Base-by-base conservation (phyloP, 2,329 filamentous ascomycete genomes). In the Colletotrichum shisoi region DNA sequence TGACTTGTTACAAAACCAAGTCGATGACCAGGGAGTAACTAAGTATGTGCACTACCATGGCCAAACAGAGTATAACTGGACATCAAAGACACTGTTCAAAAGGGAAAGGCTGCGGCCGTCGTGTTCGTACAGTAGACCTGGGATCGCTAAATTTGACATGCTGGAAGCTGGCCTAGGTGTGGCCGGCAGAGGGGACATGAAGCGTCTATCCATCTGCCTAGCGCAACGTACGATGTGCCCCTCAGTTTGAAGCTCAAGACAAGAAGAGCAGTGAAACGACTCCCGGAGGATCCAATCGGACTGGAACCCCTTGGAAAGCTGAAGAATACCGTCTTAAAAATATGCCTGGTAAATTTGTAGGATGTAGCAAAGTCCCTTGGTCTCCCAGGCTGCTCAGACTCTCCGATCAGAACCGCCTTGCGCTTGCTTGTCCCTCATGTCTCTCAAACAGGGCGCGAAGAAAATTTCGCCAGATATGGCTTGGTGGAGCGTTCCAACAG, bases 381-480 rank as follows among this genome's bases (percentile, higher is more conserved):
- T 12, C 12, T 8, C 17, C 17, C 4, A 3, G 17, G 51, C 34
- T 54, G 34, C 19, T 54, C 9, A 49, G 24, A 76, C 75, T 53
- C 70, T 68, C 59, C 74, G 72, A 40, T 77, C 73, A 17, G 67
- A 69, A 8, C 71, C 72, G 3, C 63, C 71, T 46, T 70, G 70
- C 39, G 73, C 68, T 11, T 76, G 72, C 68, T 79, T 79, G 45
- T 76, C 74, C 44, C 74, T 71, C 3, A 80, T 27, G 34, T 79
- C 74, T 66, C 78, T 78, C 48, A 82, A 70, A 60, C 81, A 83
- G 1, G 81, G 80, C 0, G 80, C 81, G 59, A 79, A 76, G 70
- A 83, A 81, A 69, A 83, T 79, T 44, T 82, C 78, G 15, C 80
- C 80, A 0, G 75, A 78, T 1, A 76, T 62, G 9, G 73, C 80